phyloP scores from a whole-genome alignment of 768 basidiomycete genomes.

The Russula olivacea region DNA sequence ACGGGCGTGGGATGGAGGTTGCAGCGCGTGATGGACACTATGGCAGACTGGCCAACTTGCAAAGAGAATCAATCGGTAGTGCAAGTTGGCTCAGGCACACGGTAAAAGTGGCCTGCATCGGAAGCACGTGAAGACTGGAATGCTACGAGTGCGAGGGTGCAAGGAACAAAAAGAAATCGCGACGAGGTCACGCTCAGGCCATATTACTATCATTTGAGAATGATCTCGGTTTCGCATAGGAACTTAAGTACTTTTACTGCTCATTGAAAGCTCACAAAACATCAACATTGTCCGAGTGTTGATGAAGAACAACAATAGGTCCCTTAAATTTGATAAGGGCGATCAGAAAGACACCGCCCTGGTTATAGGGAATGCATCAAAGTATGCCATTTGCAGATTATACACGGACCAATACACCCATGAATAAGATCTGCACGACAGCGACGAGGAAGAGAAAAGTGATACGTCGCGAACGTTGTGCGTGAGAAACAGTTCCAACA shows the following conservation, averaged over 20 bases:
- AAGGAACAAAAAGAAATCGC: no score
- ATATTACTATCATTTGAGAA: neutral
- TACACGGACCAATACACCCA: slow-evolving; percentile 77
- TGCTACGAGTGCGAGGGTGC: no score
- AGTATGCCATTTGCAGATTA: slow-evolving; percentile 24
- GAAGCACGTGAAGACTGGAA: no score
- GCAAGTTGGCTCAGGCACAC: no score
- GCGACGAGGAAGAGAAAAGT: slow-evolving; percentile 88
- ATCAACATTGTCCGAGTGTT: neutral
- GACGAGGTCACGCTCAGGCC: no score
- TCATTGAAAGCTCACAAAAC: neutral
- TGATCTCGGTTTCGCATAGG: neutral
- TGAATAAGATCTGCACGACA: slow-evolving; percentile 74
- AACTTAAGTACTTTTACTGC: neutral
- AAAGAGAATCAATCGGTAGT: no score
- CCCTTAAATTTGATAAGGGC: neutral
- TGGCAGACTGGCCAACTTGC: no score
- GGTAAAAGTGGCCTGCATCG: no score
- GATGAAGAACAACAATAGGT: neutral
- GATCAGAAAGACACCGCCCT: neutral
- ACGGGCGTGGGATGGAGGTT: no score
- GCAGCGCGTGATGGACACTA: no score
- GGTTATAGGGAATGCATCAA: slow-evolving; percentile 6
- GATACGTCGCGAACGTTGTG: slow-evolving; percentile 77
- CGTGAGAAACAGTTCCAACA: slow-evolving; percentile 36